Percentiles rank a stretch among this genome's conserved stretches.
Conservation (phyloP, 2,329 filamentous ascomycete species). For the Cadophora luteo-olivacea region DNA sequence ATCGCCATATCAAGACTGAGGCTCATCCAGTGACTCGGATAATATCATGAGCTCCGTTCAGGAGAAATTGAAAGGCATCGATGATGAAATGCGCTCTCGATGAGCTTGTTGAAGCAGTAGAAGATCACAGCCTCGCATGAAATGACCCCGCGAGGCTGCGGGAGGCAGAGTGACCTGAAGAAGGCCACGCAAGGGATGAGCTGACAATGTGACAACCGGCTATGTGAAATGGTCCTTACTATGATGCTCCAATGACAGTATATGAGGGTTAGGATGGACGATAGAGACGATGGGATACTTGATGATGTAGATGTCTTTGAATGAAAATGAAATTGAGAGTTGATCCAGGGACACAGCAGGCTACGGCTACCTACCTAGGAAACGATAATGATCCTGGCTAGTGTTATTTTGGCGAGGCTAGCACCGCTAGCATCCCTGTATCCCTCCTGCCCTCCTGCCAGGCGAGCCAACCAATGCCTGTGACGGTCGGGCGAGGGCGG, state of each 20-base stretch:
- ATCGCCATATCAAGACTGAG: slow-evolving; percentile 47
- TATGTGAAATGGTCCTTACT: neutral
- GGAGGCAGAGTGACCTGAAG: neutral
- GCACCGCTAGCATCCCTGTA: neutral
- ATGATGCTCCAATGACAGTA: neutral
- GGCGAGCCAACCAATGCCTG: slow-evolving; percentile 7
- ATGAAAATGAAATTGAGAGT: neutral
- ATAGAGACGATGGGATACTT: neutral
- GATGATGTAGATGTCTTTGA: neutral
- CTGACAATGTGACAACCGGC: neutral
- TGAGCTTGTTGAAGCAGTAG: neutral
- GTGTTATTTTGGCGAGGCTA: slow-evolving; percentile 10
- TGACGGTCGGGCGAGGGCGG: neutral
- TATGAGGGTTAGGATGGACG: neutral
- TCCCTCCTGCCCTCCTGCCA: no score
- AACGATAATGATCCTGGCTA: neutral
- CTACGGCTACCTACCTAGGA: no score
- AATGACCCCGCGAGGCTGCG: slow-evolving; percentile 11
- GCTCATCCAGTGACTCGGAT: neutral
- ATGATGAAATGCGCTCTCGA: neutral
- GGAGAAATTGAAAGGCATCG: neutral
- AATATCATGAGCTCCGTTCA: neutral
- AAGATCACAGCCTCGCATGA: slow-evolving; percentile 10
- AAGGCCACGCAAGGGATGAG: neutral
- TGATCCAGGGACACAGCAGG: no score